Base-by-base conservation (phyloP, 192 early-diverging fungal species). In the Linnemannia elongata region DNA sequence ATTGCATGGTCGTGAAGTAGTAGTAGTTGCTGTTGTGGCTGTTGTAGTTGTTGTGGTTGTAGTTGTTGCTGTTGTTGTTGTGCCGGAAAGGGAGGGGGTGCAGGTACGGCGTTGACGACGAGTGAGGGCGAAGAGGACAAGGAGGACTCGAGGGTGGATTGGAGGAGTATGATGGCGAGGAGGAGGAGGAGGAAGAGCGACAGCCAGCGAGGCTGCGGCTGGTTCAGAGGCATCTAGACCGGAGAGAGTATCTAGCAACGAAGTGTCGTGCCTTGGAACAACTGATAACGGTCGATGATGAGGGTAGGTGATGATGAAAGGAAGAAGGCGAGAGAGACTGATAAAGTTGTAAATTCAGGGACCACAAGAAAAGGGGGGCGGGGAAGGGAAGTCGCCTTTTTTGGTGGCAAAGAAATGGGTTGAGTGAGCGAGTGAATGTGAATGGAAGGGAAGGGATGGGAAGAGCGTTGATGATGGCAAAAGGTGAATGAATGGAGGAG, bases 161-260 rank as follows among this genome's bases (percentile, higher is more conserved):
- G 82, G 42, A 83, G 75, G 20, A 68, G 52, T 72, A 83, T 27
- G 30, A 66, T 83, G 54, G 82, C 78, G 41, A 76, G 74, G 20
- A 83, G 71, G 36, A 83, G 69, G 45, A 74, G 27, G 33, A 83
- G 42, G 54, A 78, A 83, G 33, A 83, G 70, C 8, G 76, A 72
- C n/a, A 74, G 60, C 82, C 82, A 83, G 52, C 35, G 76, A 27
- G 82, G n/a, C 42, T 17, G 63, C 30, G 60, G 42, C 41, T 45
- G 27, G 39, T 6, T 45, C 42, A 17, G n/a, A 13, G 72, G 4
- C 72, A 45, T 45, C 45, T 73, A 41, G n/a, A 41, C 24, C n/a
- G n/a, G 10, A 27, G 24, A 24, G 10, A 20, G 22, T 72, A n/a
- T 70, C 30, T n/a, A 24, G 69, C 22, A 42, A 33, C 22, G 38